Conservation (phyloP, 352 stramenopile genomes). For the Plasmopara halstedii region DNA sequence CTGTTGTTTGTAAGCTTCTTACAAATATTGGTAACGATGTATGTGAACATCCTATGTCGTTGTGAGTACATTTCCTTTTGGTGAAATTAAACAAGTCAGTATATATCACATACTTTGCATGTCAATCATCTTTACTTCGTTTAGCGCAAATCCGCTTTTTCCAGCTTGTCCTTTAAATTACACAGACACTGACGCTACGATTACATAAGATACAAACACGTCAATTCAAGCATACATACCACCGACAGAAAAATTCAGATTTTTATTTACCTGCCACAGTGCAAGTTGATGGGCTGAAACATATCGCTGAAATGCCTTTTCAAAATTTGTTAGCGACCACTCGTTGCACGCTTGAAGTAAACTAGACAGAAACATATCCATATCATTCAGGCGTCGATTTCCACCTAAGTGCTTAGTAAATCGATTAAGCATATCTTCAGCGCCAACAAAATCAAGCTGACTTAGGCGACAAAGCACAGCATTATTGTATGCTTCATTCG, state of each 20-base stretch:
- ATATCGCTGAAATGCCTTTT: slow-evolving; percentile 43
- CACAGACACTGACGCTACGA: not conserved
- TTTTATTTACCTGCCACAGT: slow-evolving; percentile 55
- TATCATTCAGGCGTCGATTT: slow-evolving; percentile 29
- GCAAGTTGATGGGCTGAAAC: slow-evolving; percentile 33
- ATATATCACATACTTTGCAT: no score
- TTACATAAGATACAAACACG: not conserved
- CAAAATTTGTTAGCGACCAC: slow-evolving; percentile 43
- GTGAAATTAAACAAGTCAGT: no score
- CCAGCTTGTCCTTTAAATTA: slow-evolving; percentile 46
- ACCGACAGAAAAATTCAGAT: not conserved
- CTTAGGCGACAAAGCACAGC: slow-evolving; percentile 55
- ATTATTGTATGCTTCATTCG: slow-evolving; percentile 51
- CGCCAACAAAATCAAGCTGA: slow-evolving; percentile 44
- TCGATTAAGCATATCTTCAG: slow-evolving; percentile 41
- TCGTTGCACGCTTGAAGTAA: slow-evolving; percentile 52
- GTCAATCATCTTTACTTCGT: no score
- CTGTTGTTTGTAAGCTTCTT: no score
- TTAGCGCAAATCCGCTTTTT: slow-evolving; percentile 46
- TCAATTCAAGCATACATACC: not conserved
- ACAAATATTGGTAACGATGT: no score
- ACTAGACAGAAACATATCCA: slow-evolving; percentile 45
- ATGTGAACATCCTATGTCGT: no score
- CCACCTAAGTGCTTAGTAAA: slow-evolving; percentile 30
- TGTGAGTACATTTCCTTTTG: no score